Conservation (phyloP, 768 basidiomycete species). For the Hydnomerulius pinastri region DNA sequence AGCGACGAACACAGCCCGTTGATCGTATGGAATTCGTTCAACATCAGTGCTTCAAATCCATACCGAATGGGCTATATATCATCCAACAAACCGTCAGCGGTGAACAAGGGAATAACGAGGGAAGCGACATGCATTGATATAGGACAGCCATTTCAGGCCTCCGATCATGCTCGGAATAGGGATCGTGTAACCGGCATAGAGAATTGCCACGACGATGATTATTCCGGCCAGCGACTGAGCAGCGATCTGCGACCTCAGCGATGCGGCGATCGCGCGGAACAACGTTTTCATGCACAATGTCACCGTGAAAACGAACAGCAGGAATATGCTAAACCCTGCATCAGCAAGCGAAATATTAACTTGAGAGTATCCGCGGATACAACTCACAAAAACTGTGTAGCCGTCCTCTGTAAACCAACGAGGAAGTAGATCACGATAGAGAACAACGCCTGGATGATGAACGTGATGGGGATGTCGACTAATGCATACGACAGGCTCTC, state of each 20-base stretch:
- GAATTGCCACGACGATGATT: slow-evolving; percentile 38
- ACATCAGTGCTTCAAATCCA: slow-evolving; percentile 33
- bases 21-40: slow-evolving; percentile 50
- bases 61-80: slow-evolving; percentile 33
- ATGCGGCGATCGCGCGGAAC: slow-evolving; percentile 67
- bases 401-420: slow-evolving; percentile 18
- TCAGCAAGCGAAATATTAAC: slow-evolving; percentile 12
- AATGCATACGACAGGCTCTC: slow-evolving; percentile 45
- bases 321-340: slow-evolving; percentile 50
- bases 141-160: slow-evolving; percentile 19
- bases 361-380: no score
- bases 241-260: slow-evolving; percentile 50
- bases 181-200: slow-evolving; percentile 45
- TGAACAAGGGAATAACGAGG: slow-evolving; percentile 36
- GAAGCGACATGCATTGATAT: slow-evolving; percentile 32
- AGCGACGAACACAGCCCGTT: slow-evolving; percentile 37
- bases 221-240: slow-evolving; percentile 41
- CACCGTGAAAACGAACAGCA: slow-evolving; percentile 53
- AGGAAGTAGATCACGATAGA: slow-evolving; percentile 18
- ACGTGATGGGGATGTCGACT: slow-evolving; percentile 46
- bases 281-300: slow-evolving; percentile 70
- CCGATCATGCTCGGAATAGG: slow-evolving; percentile 14
- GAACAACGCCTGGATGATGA: slow-evolving; percentile 18
- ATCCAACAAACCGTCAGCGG: slow-evolving; percentile 34
- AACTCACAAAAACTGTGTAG: slow-evolving; percentile 24